Evolutionary conservation across 83 land plant species (phyloP).

Genomic region (Thuja plicata): DNA sequence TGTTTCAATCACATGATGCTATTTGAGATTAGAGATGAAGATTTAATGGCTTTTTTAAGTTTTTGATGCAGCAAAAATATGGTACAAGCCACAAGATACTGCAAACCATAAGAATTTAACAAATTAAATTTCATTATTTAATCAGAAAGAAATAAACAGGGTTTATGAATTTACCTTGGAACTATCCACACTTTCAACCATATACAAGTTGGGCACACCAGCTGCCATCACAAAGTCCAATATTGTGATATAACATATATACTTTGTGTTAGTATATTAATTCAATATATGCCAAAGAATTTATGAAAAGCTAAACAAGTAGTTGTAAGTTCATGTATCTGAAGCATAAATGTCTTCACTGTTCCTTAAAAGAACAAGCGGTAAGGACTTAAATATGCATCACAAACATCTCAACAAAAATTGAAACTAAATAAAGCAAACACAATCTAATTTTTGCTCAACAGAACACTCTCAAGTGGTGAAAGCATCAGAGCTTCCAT

Average conservation of each 20-base stretch:
- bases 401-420: background rate
- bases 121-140: background rate
- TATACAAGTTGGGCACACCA: slow-evolving; percentile 69
- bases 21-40: background rate
- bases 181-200: slow-evolving; percentile 82
- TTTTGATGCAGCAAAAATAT: background rate
- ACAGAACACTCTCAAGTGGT: background rate
- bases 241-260: background rate
- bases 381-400: background rate
- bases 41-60: background rate
- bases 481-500: background rate
- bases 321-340: background rate
- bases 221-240: slow-evolving; percentile 33
- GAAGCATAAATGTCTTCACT: background rate
- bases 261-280: background rate
- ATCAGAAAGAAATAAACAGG: background rate
- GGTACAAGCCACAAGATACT: background rate
- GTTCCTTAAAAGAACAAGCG: background rate
- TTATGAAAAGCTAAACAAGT: too few relatives aligned
- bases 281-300: background rate
- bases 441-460: background rate
- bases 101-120: background rate
- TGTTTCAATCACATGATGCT: background rate
- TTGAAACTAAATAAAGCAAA: background rate
- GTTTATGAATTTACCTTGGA: slow-evolving; percentile 48